Conservation (phyloP, 306 rosid species). For the Pterocarpus macrocarpus region DNA sequence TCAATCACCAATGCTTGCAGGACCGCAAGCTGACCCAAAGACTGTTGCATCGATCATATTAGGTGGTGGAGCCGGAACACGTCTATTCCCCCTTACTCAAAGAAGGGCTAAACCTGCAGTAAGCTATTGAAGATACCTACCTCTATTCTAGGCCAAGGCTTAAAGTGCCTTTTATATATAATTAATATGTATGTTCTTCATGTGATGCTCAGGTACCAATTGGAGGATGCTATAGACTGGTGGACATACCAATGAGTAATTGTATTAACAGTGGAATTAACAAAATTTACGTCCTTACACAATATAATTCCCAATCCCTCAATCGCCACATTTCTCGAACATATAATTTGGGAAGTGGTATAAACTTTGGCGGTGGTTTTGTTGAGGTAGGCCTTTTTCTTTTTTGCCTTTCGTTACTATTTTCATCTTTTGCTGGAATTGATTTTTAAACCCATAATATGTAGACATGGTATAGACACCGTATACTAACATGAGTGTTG, state of each 20-base stretch:
- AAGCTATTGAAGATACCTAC: slow-evolving; percentile 29
- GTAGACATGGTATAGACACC: neutral
- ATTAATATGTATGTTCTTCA: slow-evolving; percentile 35
- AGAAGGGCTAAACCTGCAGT: slow-evolving; percentile 71
- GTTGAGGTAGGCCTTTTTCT: slow-evolving; percentile 53
- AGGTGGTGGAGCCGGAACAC: slow-evolving; percentile 71
- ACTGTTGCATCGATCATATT: slow-evolving; percentile 63
- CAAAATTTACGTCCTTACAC: slow-evolving; percentile 65
- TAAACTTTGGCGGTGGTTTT: slow-evolving; percentile 59
- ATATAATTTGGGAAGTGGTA: slow-evolving; percentile 53
- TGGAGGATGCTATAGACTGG: slow-evolving; percentile 67
- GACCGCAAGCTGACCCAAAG: slow-evolving; percentile 52
- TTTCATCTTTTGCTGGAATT: neutral
- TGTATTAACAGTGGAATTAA: slow-evolving; percentile 66
- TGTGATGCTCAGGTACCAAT: slow-evolving; percentile 60
- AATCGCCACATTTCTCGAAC: slow-evolving; percentile 63
- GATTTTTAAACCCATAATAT: neutral
- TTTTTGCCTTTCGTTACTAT: neutral
- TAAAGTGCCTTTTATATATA: neutral
- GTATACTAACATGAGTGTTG: too few species aligned
- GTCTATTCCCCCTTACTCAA: slow-evolving; percentile 65
- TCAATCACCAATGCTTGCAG: slow-evolving; percentile 52
- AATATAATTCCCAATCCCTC: slow-evolving; percentile 64
- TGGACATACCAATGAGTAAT: slow-evolving; percentile 67
- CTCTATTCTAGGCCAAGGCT: slow-evolving; percentile 23